Percentiles rank a stretch among this genome's conserved stretches.
phyloP scores from a whole-genome alignment of 768 basidiomycete species.

The Pleurotus pulmonarius region DNA sequence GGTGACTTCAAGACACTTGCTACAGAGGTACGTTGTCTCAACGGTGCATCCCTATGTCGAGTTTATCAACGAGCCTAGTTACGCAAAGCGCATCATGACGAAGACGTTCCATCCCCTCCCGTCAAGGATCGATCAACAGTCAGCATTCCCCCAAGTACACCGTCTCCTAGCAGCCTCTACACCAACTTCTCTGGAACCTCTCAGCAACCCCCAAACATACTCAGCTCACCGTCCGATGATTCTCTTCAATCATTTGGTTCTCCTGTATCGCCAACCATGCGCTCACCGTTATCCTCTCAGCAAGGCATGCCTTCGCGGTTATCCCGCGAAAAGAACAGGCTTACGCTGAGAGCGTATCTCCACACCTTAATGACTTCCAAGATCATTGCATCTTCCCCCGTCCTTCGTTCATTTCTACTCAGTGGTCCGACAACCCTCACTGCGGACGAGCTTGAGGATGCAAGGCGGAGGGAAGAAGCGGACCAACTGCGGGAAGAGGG shows the following conservation, averaged over 20 bases:
- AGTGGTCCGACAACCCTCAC: conserved; percentile 69
- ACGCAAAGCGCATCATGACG: conserved; percentile 80
- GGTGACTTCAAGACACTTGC: conserved; percentile 92
- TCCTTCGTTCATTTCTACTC: conserved; percentile 82
- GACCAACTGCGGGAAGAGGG: conserved; percentile 88
- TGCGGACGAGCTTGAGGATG: conserved; percentile 75
- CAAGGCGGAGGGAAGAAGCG: conserved; percentile 77
- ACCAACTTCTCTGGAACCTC: conserved; percentile 10
- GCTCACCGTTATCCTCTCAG: conserved; percentile 18
- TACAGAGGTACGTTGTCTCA: conserved; percentile 55
- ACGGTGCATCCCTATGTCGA: neutral
- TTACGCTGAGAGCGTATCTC: conserved; percentile 93
- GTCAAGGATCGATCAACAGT: conserved; percentile 82
- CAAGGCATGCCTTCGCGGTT: conserved; percentile 42
- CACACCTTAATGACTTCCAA: conserved; percentile 70
- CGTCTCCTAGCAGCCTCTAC: conserved; percentile 15
- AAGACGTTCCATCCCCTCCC: conserved; percentile 79
- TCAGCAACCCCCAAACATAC: conserved; percentile 11
- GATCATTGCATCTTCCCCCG: conserved; percentile 78
- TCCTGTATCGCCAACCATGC: conserved; percentile 7
- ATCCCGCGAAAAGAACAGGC: conserved; percentile 89
- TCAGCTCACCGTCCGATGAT: conserved; percentile 4
- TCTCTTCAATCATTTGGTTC: conserved; percentile 9
- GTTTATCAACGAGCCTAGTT: conserved; percentile 47
- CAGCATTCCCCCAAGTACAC: conserved; percentile 36